Evolutionary conservation across 768 basidiomycete species (phyloP).

Genomic region (Lyophyllum decastes): DNA sequence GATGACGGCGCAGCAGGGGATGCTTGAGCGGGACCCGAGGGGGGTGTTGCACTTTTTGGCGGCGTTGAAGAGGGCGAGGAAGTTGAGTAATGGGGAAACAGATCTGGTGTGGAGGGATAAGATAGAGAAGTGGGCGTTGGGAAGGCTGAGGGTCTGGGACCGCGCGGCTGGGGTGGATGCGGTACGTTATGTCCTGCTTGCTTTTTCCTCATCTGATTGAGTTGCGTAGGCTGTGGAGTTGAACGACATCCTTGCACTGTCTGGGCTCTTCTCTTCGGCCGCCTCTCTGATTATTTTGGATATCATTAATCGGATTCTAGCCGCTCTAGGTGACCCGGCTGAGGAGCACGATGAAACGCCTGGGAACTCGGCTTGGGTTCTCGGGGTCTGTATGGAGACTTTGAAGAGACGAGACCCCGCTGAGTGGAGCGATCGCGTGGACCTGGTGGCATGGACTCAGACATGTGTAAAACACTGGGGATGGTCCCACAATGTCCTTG

Average conservation of each 20-base stretch:
- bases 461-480: slow-evolving; percentile 52
- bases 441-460: slow-evolving; percentile 51
- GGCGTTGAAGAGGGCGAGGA: slow-evolving; percentile 44
- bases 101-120: slow-evolving; percentile 62
- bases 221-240: slow-evolving; percentile 48
- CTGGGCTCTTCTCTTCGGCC: slow-evolving; percentile 48
- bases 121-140: slow-evolving; percentile 50
- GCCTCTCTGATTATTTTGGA: slow-evolving; percentile 41
- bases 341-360: slow-evolving; percentile 21
- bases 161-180: slow-evolving; percentile 38
- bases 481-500: slow-evolving; percentile 57
- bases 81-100: slow-evolving; percentile 46
- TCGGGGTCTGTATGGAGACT: slow-evolving; percentile 60
- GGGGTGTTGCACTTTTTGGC: slow-evolving; percentile 52
- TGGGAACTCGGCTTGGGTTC: slow-evolving; percentile 51
- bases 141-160: slow-evolving; percentile 42
- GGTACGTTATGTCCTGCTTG: slow-evolving; percentile 28
- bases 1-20: slow-evolving; percentile 30
- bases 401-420: slow-evolving; percentile 42
- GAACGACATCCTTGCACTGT: slow-evolving; percentile 54
- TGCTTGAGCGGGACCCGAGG: slow-evolving; percentile 46
- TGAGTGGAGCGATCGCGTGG: slow-evolving; percentile 50
- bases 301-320: slow-evolving; percentile 45
- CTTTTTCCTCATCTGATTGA: not conserved
- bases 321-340: slow-evolving; percentile 22